Evolutionary conservation across 2,329 filamentous ascomycete genomes (phyloP).

Genomic region (Cyclaneusma minus): DNA sequence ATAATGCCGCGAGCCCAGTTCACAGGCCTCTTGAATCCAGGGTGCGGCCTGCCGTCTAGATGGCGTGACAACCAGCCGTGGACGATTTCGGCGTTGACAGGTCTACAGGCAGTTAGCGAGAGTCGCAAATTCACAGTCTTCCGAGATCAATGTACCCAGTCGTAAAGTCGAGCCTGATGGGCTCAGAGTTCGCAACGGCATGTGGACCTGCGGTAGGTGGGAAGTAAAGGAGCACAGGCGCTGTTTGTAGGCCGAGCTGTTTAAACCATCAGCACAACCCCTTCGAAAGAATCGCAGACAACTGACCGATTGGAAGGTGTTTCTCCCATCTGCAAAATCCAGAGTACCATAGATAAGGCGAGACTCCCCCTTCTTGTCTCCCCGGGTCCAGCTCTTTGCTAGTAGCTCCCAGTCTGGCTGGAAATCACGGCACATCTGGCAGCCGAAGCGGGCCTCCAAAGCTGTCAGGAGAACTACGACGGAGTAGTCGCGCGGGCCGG

Average conservation of each 20-base stretch:
- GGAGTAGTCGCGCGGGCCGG: slow-evolving; percentile 68
- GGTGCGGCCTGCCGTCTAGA: slow-evolving; percentile 63
- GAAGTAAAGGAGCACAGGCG: slow-evolving; percentile 78
- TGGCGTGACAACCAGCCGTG: slow-evolving; percentile 68
- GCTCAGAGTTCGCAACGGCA: slow-evolving; percentile 52
- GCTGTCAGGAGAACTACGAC: slow-evolving; percentile 76
- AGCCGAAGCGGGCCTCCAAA: slow-evolving; percentile 68
- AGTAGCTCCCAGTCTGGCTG: slow-evolving; percentile 89
- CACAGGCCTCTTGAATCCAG: slow-evolving; percentile 65
- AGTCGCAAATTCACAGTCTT: slow-evolving; percentile 1
- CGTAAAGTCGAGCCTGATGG: slow-evolving; percentile 73
- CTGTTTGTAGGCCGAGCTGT: slow-evolving; percentile 85
- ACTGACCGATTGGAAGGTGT: slow-evolving; percentile 72
- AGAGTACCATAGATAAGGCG: slow-evolving; percentile 68
- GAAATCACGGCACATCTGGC: slow-evolving; percentile 76
- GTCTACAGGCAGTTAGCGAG: slow-evolving; percentile 27
- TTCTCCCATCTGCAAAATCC: slow-evolving; percentile 75
- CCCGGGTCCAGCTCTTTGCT: slow-evolving; percentile 72
- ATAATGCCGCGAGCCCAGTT: slow-evolving; percentile 69
- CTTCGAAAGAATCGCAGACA: neutral
- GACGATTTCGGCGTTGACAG: slow-evolving; percentile 60
- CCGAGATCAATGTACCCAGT: slow-evolving; percentile 41
- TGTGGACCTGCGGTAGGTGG: slow-evolving; percentile 70
- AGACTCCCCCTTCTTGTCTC: slow-evolving; percentile 59
- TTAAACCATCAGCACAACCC: slow-evolving; percentile 1